Percentiles rank a stretch among this genome's conserved stretches.
These are phyloP conservation scores for Metschnikowia kunwiensis DNA, from an alignment of 805 yeast genomes.

Conservation along the genomic window DNA sequence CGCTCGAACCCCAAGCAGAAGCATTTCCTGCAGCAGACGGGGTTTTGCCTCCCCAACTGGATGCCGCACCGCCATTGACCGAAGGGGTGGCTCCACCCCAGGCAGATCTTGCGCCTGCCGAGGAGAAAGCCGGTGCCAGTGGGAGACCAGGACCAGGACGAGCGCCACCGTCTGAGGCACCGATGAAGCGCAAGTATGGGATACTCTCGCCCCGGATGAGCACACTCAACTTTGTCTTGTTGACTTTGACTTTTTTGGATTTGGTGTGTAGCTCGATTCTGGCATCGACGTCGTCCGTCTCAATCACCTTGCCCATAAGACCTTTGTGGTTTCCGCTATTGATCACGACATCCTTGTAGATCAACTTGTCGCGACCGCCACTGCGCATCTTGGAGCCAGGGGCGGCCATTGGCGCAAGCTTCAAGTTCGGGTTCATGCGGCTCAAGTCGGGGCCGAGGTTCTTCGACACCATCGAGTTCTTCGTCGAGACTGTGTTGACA, in stretches of 20 bases:
- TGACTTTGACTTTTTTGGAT: constrained; percentile 80
- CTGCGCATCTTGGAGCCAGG: constrained; percentile 49
- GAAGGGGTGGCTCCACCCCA: constrained; percentile 42
- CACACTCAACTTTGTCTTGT: constrained; percentile 74
- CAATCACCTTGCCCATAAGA: constrained; percentile 86
- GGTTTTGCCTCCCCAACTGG: constrained; percentile 37
- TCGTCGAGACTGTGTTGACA: constrained; percentile 81
- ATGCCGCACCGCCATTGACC: constrained; percentile 37
- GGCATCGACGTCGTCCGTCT: constrained; percentile 88
- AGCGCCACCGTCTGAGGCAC: constrained; percentile 35
- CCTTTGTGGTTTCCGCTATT: constrained; percentile 95
- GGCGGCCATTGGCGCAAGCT: constrained; percentile 42
- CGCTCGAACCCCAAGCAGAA: constrained; percentile 42
- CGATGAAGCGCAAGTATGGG: constrained; percentile 77
- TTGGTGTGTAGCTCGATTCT: constrained; percentile 93
- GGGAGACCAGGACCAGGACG: constrained; percentile 19
- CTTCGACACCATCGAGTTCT: constrained; percentile 63
- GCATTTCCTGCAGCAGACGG: constrained; percentile 33
- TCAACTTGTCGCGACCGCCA: constrained; percentile 76
- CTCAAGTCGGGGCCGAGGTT: constrained; percentile 63
- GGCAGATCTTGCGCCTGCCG: constrained; percentile 50
- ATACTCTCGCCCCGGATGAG: constrained; percentile 64
- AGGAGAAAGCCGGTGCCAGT: constrained; percentile 34
- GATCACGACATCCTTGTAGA: constrained; percentile 82
- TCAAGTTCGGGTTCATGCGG: constrained; percentile 80